Percentiles rank a stretch among this genome's conserved stretches.
Conservation (phyloP, 2,329 filamentous ascomycete species). For the Talaromyces sp. region DNA sequence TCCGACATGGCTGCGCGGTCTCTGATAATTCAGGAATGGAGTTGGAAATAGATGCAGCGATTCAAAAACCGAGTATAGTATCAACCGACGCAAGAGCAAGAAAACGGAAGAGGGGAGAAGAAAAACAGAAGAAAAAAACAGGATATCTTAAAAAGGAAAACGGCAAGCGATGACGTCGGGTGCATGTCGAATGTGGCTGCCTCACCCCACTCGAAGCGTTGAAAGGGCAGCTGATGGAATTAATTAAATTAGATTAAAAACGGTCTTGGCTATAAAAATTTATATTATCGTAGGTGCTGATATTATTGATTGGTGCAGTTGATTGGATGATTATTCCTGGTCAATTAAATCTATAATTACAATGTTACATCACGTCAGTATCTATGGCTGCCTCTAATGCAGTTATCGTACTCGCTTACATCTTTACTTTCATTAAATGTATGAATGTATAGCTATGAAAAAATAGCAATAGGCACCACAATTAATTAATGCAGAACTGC, state of each 20-base stretch:
- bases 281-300: neutral
- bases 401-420: neutral
- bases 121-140: neutral
- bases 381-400: too few relatives aligned
- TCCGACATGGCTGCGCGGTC: neutral
- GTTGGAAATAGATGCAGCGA: neutral
- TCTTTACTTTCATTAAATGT: neutral
- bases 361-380: too few relatives aligned
- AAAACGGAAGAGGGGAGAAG: neutral
- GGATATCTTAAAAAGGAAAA: neutral
- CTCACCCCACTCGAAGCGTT: neutral
- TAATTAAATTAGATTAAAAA: neutral
- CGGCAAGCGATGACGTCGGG: neutral
- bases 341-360: too few relatives aligned
- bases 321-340: neutral
- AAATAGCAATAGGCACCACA: neutral
- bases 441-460: neutral
- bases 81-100: neutral
- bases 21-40: neutral
- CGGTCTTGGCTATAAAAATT: neutral
- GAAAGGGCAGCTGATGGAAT: too few relatives aligned
- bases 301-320: neutral
- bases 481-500: neutral
- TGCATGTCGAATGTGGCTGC: conserved; percentile 3
- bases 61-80: neutral